A percentile compares a stretch with the other conserved stretches of the same genome.
phyloP scores from a whole-genome alignment of 2,329 filamentous ascomycete genomes.

The Monosporascus sp. region DNA sequence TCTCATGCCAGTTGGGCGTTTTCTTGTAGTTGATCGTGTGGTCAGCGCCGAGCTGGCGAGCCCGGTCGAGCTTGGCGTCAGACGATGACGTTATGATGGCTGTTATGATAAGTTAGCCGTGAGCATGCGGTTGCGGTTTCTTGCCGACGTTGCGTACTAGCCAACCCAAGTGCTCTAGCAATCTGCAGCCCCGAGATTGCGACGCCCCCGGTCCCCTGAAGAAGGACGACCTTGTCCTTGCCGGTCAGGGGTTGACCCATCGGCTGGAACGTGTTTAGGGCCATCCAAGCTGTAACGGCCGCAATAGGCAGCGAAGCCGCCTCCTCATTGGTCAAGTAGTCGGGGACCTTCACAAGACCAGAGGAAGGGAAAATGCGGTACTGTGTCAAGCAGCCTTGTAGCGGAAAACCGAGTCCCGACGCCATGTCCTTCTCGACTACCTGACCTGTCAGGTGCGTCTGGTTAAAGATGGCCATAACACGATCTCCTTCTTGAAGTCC shows the following conservation, averaged over 20 bases:
- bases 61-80: constrained; percentile 43
- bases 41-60: constrained; percentile 45
- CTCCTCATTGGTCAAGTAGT: constrained; percentile 53
- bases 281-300: constrained; percentile 60
- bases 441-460: constrained; percentile 52
- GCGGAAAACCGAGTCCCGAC: constrained; percentile 55
- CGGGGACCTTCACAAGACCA: constrained; percentile 51
- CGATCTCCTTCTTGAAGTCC: constrained; percentile 53
- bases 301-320: constrained; percentile 57
- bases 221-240: constrained; percentile 37
- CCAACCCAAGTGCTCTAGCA: constrained; percentile 45
- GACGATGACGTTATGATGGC: constrained; percentile 30
- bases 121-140: not conserved
- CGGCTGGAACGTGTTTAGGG: constrained; percentile 54
- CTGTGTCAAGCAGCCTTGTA: constrained; percentile 51
- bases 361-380: constrained; percentile 54
- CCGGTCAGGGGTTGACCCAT: constrained; percentile 43
- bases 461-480: constrained; percentile 62
- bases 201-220: constrained; percentile 52
- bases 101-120: not conserved
- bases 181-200: constrained; percentile 47
- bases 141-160: constrained; percentile 26
- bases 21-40: constrained; percentile 49
- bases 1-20: constrained; percentile 44
- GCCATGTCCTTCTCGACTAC: constrained; percentile 49